Evolutionary conservation across 306 rosid species (phyloP).

Genomic region (Pyrus betulifolia): DNA sequence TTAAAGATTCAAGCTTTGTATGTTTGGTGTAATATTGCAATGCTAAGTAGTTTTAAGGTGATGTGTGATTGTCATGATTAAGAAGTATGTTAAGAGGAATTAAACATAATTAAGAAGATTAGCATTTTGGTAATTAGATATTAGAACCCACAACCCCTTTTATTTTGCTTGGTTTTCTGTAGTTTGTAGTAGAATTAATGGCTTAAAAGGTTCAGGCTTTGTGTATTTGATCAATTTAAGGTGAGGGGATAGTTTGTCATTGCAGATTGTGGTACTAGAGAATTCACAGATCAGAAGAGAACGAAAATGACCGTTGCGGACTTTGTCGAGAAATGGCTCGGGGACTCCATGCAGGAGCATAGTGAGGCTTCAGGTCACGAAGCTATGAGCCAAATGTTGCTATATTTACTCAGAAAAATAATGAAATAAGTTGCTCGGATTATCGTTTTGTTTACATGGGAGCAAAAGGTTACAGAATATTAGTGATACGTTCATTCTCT

Average conservation of each 20-base stretch:
- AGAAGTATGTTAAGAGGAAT: background rate
- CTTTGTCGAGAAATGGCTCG: conserved; percentile 45
- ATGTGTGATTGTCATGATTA: background rate
- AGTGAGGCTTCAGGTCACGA: conserved; percentile 12
- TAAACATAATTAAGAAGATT: background rate
- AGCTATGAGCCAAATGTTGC: conserved; percentile 27
- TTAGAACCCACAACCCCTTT: background rate
- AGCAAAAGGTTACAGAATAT: conserved; percentile 53
- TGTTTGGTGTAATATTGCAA: background rate
- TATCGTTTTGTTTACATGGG: conserved; percentile 96
- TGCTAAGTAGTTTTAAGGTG: background rate
- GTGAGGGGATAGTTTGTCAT: background rate
- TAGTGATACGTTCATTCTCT: background rate
- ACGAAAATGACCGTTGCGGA: conserved; percentile 66
- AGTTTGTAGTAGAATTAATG: background rate
- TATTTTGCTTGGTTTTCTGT: background rate
- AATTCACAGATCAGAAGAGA: conserved; percentile 84
- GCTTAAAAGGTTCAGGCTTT: background rate
- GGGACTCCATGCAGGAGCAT: conserved; percentile 24
- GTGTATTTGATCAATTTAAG: background rate
- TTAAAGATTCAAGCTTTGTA: background rate
- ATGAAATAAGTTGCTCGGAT: conserved; percentile 83
- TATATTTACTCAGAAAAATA: conserved; percentile 46
- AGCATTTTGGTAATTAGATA: background rate
- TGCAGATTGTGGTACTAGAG: conserved; percentile 75